phyloP scores from a whole-genome alignment of 73 alveolate genomes.

The Uronychia setigera region DNA sequence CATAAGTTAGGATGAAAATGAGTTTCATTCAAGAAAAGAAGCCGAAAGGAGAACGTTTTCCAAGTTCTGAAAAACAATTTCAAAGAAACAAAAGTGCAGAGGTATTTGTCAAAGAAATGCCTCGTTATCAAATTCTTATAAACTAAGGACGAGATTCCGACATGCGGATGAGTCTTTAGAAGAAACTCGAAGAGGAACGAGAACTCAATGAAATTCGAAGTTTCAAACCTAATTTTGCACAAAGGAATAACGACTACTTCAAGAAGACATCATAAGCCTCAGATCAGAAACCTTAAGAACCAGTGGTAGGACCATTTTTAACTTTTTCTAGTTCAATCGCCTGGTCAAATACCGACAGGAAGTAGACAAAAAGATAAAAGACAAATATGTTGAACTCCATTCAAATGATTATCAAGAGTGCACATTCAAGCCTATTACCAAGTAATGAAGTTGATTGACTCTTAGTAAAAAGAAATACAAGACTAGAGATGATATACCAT shows the following conservation, averaged over 20 bases:
- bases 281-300: neutral
- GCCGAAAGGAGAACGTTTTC: neutral
- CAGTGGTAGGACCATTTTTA: neutral
- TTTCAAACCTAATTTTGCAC: no score
- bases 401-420: neutral
- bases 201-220: no score
- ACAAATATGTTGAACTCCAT: neutral
- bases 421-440: neutral
- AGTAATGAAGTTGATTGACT: neutral
- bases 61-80: neutral
- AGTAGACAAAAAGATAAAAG: neutral
- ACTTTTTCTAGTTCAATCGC: neutral
- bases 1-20: neutral
- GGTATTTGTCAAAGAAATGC: neutral
- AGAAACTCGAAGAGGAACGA: no score
- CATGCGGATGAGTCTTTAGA: no score
- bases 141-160: no score
- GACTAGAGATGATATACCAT: neutral
- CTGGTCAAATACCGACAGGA: neutral
- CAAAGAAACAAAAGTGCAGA: neutral
- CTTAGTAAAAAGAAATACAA: neutral
- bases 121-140: no score
- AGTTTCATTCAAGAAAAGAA: neutral
- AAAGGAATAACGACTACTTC: no score
- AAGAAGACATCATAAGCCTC: no score